Conservation (phyloP, 805 yeast genomes). For the Kurtzmaniella cleridarum region DNA sequence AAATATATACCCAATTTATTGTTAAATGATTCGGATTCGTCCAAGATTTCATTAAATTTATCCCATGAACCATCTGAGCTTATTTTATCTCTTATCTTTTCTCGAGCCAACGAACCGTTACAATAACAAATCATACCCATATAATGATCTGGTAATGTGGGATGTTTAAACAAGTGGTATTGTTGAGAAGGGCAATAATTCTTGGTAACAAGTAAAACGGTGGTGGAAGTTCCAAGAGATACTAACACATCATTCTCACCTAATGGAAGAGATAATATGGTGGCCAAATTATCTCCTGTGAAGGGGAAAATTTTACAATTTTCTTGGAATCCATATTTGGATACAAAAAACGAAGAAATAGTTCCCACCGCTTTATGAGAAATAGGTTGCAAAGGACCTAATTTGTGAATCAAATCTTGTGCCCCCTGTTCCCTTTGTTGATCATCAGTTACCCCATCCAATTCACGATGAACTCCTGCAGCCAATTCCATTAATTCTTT, state of each 20-base stretch:
- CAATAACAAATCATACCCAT: conserved; percentile 97
- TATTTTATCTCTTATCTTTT: conserved; percentile 59
- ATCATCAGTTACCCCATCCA: conserved; percentile 28
- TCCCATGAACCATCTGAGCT: conserved; percentile 50
- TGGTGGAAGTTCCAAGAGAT: conserved; percentile 89
- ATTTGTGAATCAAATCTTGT: conserved; percentile 40
- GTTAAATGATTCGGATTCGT: conserved; percentile 28
- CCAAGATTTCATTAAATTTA: conserved; percentile 52
- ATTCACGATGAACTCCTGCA: conserved; percentile 42
- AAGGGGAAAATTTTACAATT: conserved; percentile 65
- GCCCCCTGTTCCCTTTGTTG: conserved; percentile 15
- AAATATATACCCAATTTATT: conserved; percentile 71
- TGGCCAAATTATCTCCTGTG: conserved; percentile 90
- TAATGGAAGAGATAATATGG: conserved; percentile 77
- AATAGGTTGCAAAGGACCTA: conserved; percentile 50
- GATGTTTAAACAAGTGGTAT: conserved; percentile 83
- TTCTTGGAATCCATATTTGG: conserved; percentile 56
- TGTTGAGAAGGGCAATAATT: conserved; percentile 72
- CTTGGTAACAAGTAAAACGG: conserved; percentile 76
- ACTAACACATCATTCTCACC: conserved; percentile 70
- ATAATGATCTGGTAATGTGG: conserved; percentile 66
- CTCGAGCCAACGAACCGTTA: conserved; percentile 86
- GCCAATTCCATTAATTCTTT: conserved; percentile 51
- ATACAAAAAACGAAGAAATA: conserved; percentile 55
- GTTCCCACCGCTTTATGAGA: conserved; percentile 46